Base-by-base conservation (phyloP, 495 filamentous ascomycete genomes). In the Apiosordaria backusii region DNA sequence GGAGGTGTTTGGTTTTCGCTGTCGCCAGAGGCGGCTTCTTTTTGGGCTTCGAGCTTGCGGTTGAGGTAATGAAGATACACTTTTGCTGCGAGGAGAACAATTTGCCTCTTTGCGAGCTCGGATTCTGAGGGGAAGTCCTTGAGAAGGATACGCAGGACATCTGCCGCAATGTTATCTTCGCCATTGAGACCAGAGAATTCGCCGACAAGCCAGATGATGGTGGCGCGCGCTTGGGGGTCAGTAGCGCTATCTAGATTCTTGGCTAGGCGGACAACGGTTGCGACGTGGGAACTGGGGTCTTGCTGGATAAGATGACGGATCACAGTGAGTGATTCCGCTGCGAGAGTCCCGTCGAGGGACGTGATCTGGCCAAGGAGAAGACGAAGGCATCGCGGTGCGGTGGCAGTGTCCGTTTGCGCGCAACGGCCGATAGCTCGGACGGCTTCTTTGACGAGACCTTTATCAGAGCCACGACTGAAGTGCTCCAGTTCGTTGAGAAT, bases 121-220 rank as follows among this genome's bases (percentile, higher is more conserved):
- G 87, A 86, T 75, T 99, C 95, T 64, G 90, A 86, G 2, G 87
- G 82, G 70, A 97, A 99, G 15, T 86, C 87, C 72, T 92, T 93
- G 10, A 90, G 87, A 13, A 99, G 81, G 16, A 98, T 89, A n/a
- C 96, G 86, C 2, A 98, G 82, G 21, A 97, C 93, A 72, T 99
- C 95, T 0, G 94, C 87, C 0, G 96, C 95, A 65, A 99, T 91
- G 72, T 95, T 96, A 61, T 91, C 85, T 68, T 90, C 88, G 2
- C 87, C 83, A 65, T 93, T 88, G 13, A 89, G 70, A 0, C 91
- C 91, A 1, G 95, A 86, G 71, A 92, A 98, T 77, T 99, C 95
- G 60, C 95, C 95, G 0, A 99, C 93, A 4, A 99, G 87, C 95
- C 95, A 99, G 69, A 98, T 91, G 66, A 98, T 97, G 35, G 88